These are phyloP conservation scores for Irpex sp. DNA, from an alignment of 1,284 basidiomycete genomes.

Conservation along the genomic window DNA sequence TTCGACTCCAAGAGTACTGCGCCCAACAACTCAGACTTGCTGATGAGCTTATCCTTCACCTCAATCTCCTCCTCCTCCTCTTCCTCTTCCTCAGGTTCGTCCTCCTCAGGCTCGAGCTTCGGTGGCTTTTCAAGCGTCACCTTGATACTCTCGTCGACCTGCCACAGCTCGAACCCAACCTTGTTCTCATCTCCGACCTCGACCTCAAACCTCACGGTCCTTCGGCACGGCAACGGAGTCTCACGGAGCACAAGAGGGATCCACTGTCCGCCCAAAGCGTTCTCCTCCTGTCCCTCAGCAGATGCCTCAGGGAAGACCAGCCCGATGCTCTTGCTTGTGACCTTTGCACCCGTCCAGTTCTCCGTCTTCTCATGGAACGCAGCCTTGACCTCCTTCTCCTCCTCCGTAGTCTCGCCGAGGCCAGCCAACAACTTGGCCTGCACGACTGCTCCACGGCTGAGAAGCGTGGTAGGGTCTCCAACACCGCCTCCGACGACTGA, in stretches of 20 bases:
- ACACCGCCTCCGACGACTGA: constrained; percentile 67
- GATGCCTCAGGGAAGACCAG: constrained; percentile 70
- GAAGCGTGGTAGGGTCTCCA: constrained; percentile 85
- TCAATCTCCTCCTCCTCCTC: constrained; percentile 53
- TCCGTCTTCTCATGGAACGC: constrained; percentile 47
- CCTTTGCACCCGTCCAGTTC: constrained; percentile 42
- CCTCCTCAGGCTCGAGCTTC: constrained; percentile 46
- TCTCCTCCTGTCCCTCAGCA: constrained; percentile 26
- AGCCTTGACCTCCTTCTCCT: constrained; percentile 47
- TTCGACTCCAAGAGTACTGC: constrained; percentile 50
- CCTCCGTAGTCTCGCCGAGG: constrained; percentile 40
- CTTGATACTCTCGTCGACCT: constrained; percentile 80
- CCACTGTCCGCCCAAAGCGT: constrained; percentile 55
- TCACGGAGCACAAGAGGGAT: constrained; percentile 67
- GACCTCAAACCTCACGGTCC: constrained; percentile 71
- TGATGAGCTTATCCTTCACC: constrained; percentile 64
- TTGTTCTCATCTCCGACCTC: constrained; percentile 49
- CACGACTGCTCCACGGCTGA: constrained; percentile 86
- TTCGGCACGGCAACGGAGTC: constrained; percentile 77
- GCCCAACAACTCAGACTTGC: constrained; percentile 59
- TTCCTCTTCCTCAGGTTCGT: constrained; percentile 54
- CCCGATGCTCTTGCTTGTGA: constrained; percentile 73
- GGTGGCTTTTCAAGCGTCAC: constrained; percentile 62
- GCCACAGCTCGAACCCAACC: constrained; percentile 83
- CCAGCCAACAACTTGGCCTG: constrained; percentile 74